phyloP scores from a whole-genome alignment of 2,329 filamentous ascomycete species.

The Fusarium sp. region DNA sequence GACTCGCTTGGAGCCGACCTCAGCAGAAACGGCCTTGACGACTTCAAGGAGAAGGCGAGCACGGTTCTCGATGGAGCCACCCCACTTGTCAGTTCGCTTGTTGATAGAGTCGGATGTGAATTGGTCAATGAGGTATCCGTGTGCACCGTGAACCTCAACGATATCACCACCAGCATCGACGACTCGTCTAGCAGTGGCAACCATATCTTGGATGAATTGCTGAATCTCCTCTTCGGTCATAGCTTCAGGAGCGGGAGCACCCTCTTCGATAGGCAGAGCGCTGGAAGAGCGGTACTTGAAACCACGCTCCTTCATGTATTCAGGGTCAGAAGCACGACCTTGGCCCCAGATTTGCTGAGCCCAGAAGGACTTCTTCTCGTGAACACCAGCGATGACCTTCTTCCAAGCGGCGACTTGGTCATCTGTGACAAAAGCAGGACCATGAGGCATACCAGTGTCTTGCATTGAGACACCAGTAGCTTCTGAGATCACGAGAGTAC shows the following conservation, averaged over 20 bases:
- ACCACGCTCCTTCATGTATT: constrained; percentile 40
- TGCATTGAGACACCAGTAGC: constrained; percentile 46
- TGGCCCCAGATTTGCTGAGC: constrained; percentile 46
- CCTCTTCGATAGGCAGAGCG: constrained; percentile 15
- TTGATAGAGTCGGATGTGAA: constrained; percentile 59
- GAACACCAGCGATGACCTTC: constrained; percentile 46
- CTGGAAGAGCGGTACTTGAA: constrained; percentile 47
- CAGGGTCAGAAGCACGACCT: constrained; percentile 38
- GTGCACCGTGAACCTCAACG: constrained; percentile 50
- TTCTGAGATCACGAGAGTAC: constrained; percentile 52
- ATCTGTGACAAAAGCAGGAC: constrained; percentile 26
- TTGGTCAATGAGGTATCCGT: constrained; percentile 68
- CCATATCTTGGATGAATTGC: constrained; percentile 21
- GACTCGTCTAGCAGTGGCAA: constrained; percentile 16
- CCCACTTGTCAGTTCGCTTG: constrained; percentile 64
- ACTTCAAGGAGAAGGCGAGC: constrained; percentile 61
- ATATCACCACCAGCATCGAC: constrained; percentile 23
- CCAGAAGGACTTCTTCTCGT: constrained; percentile 47
- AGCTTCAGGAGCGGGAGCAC: constrained; percentile 1
- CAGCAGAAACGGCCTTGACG: constrained; percentile 51
- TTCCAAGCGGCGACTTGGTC: constrained; percentile 46
- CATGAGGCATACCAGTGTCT: constrained; percentile 24
- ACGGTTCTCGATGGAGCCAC: constrained; percentile 65
- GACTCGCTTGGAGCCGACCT: constrained; percentile 52
- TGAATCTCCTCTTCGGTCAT: constrained; percentile 26